Percentiles rank a stretch among this genome's conserved stretches.
These are phyloP conservation scores for Withania somnifera DNA, from an alignment of 305 asterid genomes.

Conservation along the genomic window DNA sequence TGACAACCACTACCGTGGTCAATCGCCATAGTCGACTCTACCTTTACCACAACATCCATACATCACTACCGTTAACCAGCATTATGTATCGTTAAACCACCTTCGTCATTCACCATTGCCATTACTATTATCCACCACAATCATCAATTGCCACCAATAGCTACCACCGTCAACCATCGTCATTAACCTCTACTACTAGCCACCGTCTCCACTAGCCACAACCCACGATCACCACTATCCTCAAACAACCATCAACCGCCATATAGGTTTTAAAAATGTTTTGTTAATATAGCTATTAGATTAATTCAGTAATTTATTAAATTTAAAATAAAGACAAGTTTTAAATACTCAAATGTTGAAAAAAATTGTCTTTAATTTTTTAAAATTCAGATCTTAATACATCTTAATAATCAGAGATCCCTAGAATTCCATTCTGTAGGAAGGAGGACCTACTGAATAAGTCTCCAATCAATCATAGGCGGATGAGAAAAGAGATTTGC, in stretches of 20 bases:
- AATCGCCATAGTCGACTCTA: neutral
- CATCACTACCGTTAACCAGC: neutral
- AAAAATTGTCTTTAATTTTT: neutral
- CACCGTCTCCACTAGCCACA: neutral
- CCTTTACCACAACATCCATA: neutral
- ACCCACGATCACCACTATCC: neutral
- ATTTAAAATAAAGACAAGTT: neutral
- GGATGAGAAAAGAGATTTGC: no score
- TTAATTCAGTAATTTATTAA: neutral
- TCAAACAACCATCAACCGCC: neutral
- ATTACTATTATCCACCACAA: neutral
- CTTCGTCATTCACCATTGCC: neutral
- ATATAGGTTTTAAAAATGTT: neutral
- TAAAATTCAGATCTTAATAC: neutral
- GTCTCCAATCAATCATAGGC: no score
- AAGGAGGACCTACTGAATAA: no score
- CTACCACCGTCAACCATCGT: neutral
- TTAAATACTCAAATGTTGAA: neutral
- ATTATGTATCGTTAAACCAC: neutral
- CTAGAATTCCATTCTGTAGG: no score
- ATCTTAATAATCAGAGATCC: neutral
- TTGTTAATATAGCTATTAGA: neutral
- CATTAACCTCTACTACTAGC: neutral
- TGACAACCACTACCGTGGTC: neutral
- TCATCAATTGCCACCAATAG: neutral